phyloP scores from a whole-genome alignment of 495 filamentous ascomycete genomes.

The Penicillium malachiteum region DNA sequence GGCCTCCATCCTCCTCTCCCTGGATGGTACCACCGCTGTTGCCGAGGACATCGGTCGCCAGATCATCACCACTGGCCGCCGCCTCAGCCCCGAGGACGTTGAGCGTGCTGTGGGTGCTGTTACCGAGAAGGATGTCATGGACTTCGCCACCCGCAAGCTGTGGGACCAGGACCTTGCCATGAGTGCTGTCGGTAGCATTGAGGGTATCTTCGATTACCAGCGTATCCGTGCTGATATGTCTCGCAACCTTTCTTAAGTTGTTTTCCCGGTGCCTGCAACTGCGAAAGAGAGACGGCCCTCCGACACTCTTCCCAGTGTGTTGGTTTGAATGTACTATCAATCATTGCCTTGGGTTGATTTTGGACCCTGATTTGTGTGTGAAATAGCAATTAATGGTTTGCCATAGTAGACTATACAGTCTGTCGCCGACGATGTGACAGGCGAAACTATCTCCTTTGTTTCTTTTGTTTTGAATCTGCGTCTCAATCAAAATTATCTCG shows the following conservation, averaged over 20 bases:
- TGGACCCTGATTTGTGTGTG: constrained; percentile 36
- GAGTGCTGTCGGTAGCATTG: constrained; percentile 86
- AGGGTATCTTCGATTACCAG: constrained; percentile 88
- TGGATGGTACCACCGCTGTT: constrained; percentile 95
- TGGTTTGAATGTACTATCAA: constrained; percentile 39
- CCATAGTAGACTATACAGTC: constrained; percentile 38
- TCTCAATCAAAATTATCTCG: constrained; percentile 11
- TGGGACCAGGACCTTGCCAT: constrained; percentile 98
- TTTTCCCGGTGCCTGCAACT: constrained; percentile 12
- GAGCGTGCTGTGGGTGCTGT: constrained; percentile 84
- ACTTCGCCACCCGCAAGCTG: constrained; percentile 83
- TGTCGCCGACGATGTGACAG: constrained; percentile 21
- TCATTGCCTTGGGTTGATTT: constrained; percentile 35
- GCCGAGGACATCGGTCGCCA: constrained; percentile 98
- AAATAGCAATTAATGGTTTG: constrained; percentile 40
- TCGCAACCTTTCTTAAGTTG: constrained; percentile 61
- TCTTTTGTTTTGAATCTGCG: constrained; percentile 13
- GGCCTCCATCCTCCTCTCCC: constrained; percentile 92
- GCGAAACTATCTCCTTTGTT: constrained; percentile 31
- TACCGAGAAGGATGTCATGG: constrained; percentile 95
- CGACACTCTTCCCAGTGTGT: constrained; percentile 4
- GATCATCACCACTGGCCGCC: constrained; percentile 92
- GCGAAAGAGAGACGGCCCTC: constrained; percentile 25
- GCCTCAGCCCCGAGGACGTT: constrained; percentile 88
- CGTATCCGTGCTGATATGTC: constrained; percentile 86